Percentiles rank a stretch among this genome's conserved stretches.
Evolutionary conservation across 352 stramenopile species (phyloP).

Genomic region (Pythium grandisporangium): DNA sequence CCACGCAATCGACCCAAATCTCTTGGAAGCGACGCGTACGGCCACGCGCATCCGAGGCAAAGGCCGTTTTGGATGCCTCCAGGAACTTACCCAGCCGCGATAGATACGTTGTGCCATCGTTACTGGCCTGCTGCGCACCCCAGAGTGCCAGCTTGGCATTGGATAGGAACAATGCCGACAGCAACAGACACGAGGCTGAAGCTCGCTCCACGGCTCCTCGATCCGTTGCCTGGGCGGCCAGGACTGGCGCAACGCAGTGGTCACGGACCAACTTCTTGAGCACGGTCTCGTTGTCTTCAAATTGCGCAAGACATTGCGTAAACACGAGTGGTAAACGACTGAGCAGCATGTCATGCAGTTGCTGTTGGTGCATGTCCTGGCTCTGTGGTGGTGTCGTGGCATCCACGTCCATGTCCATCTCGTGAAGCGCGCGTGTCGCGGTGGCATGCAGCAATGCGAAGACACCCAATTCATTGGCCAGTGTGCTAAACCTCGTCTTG

Average conservation of each 20-base stretch:
- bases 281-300: slow-evolving; percentile 52
- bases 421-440: slow-evolving; percentile 34
- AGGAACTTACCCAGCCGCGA: slow-evolving; percentile 48
- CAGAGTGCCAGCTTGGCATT: slow-evolving; percentile 77
- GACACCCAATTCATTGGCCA: slow-evolving; percentile 64
- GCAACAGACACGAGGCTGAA: slow-evolving; percentile 51
- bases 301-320: slow-evolving; percentile 73
- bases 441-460: slow-evolving; percentile 64
- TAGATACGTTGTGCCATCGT: slow-evolving; percentile 52
- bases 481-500: slow-evolving; percentile 35
- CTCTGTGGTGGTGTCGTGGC: slow-evolving; percentile 6
- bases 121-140: slow-evolving; percentile 53
- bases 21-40: slow-evolving; percentile 53
- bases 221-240: slow-evolving; percentile 29
- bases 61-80: slow-evolving; percentile 34
- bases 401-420: slow-evolving; percentile 18
- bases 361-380: slow-evolving; percentile 22
- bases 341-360: slow-evolving; percentile 36
- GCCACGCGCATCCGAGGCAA: slow-evolving; percentile 26
- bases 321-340: slow-evolving; percentile 75
- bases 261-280: slow-evolving; percentile 60
- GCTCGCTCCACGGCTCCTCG: slow-evolving; percentile 37
- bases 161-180: slow-evolving; percentile 71
- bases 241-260: slow-evolving; percentile 59
- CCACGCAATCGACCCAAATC: slow-evolving; percentile 75